These are phyloP conservation scores for Starmera quercuum DNA, from an alignment of 805 yeast genomes.

Conservation along the genomic window DNA sequence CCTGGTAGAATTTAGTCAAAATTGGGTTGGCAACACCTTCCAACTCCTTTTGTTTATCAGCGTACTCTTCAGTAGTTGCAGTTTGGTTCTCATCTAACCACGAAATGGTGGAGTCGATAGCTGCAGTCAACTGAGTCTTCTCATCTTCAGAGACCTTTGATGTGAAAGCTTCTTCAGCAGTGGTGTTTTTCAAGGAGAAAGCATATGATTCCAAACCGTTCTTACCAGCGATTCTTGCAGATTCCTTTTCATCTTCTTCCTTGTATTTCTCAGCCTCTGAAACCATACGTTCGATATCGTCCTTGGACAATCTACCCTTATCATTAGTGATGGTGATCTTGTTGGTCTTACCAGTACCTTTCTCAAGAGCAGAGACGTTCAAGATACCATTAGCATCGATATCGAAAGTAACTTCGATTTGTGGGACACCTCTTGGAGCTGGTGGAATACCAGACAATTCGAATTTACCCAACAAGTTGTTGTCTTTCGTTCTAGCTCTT, in stretches of 20 bases:
- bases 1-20: conserved; percentile 94
- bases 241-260: conserved; percentile 94
- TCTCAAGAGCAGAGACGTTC: conserved; percentile 93
- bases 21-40: conserved; percentile 95
- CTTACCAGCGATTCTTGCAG: conserved; percentile 87
- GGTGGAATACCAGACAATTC: conserved; percentile 96
- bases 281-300: conserved; percentile 97
- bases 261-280: conserved; percentile 95
- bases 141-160: conserved; percentile 72
- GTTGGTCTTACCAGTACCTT: conserved; percentile 97
- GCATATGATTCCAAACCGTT: conserved; percentile 94
- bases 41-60: conserved; percentile 91
- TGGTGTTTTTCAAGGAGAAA: conserved; percentile 82
- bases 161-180: conserved; percentile 67
- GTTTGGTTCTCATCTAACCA: conserved; percentile 95
- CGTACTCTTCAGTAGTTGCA: conserved; percentile 86
- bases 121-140: conserved; percentile 61
- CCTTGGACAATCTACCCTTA: conserved; percentile 97
- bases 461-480: conserved; percentile 94
- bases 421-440: conserved; percentile 98
- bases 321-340: conserved; percentile 97
- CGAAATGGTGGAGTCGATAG: conserved; percentile 75
- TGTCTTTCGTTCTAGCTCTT: conserved; percentile 92
- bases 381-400: conserved; percentile 96
- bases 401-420: conserved; percentile 95